Conservation (phyloP, 2,329 filamentous ascomycete genomes). For the Rhexocercosporidium sp. region DNA sequence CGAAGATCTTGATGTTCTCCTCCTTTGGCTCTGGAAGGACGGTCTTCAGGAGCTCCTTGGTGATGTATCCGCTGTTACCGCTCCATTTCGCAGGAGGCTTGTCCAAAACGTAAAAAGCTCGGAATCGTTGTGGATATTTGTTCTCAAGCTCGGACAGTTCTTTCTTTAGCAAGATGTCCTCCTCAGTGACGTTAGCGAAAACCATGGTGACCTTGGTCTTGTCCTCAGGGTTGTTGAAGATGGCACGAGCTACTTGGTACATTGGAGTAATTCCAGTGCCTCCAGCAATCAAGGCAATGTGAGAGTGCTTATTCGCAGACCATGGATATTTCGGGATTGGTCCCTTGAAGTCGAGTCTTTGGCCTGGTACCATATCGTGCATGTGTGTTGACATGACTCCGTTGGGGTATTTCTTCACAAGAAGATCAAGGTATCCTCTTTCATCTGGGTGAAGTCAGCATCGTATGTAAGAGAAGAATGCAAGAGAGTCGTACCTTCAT, state of each 20-base stretch:
- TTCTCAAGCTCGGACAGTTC: slow-evolving; percentile 90
- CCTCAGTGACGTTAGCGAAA: slow-evolving; percentile 87
- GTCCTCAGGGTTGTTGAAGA: slow-evolving; percentile 96
- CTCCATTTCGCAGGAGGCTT: slow-evolving; percentile 77
- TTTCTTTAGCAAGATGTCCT: slow-evolving; percentile 89
- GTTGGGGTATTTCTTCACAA: slow-evolving; percentile 90
- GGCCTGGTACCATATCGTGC: slow-evolving; percentile 80
- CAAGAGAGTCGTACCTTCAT: slow-evolving; percentile 68
- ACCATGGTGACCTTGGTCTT: slow-evolving; percentile 97
- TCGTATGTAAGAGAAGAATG: background rate
- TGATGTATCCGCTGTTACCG: slow-evolving; percentile 80
- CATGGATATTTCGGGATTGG: slow-evolving; percentile 94
- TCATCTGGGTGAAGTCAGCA: slow-evolving; percentile 57
- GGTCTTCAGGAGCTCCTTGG: slow-evolving; percentile 91
- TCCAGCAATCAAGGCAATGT: slow-evolving; percentile 87
- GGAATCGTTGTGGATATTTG: slow-evolving; percentile 93
- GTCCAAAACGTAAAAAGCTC: slow-evolving; percentile 92
- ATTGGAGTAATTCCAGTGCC: slow-evolving; percentile 97
- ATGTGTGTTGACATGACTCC: slow-evolving; percentile 93
- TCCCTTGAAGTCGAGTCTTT: slow-evolving; percentile 90
- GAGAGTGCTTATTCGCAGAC: slow-evolving; percentile 89
- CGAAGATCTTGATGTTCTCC: slow-evolving; percentile 94
- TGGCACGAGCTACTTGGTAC: slow-evolving; percentile 90
- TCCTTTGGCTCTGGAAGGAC: slow-evolving; percentile 91
- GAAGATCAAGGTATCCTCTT: slow-evolving; percentile 81